These are phyloP conservation scores for Solidago caesia DNA, from an alignment of 129 eudicot genomes.

Conservation along the genomic window DNA sequence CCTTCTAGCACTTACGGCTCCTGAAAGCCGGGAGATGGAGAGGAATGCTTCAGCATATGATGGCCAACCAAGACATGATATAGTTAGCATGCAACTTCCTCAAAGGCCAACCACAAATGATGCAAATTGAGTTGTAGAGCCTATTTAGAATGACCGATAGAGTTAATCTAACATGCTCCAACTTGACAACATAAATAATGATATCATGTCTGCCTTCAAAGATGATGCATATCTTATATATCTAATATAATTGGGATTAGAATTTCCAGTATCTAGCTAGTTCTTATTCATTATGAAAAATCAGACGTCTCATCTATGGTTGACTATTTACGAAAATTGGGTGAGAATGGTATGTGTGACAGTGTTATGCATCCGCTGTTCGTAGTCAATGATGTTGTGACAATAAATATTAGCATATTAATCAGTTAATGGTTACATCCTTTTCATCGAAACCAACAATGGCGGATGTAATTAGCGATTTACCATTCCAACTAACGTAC, in stretches of 20 bases:
- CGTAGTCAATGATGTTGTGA: too few species aligned
- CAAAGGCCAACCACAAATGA: conserved; percentile 25
- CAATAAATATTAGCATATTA: too few species aligned
- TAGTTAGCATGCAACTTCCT: conserved; percentile 89
- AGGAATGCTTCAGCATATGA: conserved; percentile 27
- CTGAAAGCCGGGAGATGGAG: conserved; percentile 44
- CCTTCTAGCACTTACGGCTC: conserved; percentile 62
- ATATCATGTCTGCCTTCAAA: background rate
- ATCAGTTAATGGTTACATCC: too few species aligned
- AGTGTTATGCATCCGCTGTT: too few species aligned
- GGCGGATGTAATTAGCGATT: background rate
- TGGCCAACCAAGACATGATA: conserved; percentile 73
- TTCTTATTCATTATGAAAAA: background rate
- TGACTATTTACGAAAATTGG: too few species aligned
- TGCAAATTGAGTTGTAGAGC: conserved; percentile 28
- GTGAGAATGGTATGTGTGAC: too few species aligned
- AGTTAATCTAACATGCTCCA: conserved; percentile 26
- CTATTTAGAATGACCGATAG: conserved; percentile 22
- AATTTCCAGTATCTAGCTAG: background rate
- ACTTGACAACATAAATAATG: background rate
- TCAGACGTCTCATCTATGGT: background rate
- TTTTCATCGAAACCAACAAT: too few species aligned
- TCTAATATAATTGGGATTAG: background rate
- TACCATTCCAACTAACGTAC: background rate
- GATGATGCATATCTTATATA: background rate